Evolutionary conservation across 164 flowering plant genomes (phyloP).

Genomic region (Nelumbo lutea): DNA sequence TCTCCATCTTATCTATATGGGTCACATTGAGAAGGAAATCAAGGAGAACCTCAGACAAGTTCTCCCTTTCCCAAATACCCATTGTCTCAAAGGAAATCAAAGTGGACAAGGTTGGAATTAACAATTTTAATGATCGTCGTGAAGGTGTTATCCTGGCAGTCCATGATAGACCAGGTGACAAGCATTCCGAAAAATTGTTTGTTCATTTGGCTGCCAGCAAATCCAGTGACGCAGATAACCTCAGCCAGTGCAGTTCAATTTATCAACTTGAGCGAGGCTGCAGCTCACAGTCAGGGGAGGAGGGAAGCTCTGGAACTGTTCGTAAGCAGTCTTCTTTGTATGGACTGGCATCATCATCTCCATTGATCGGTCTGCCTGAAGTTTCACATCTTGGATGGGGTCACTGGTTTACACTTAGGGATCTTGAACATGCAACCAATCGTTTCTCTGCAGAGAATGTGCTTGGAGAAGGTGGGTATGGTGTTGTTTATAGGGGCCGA

Average conservation of each 20-base stretch:
- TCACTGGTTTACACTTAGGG: slow-evolving; percentile 92
- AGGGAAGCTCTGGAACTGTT: slow-evolving; percentile 55
- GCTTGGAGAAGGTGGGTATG: slow-evolving; percentile 95
- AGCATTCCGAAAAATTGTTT: slow-evolving; percentile 53
- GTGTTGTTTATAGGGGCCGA: slow-evolving; percentile 70
- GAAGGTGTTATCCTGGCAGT: slow-evolving; percentile 36
- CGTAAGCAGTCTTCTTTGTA: slow-evolving; percentile 41
- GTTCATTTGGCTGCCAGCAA: slow-evolving; percentile 62
- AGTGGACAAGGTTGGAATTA: slow-evolving; percentile 60
- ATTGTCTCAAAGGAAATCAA: slow-evolving; percentile 67
- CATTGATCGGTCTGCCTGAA: slow-evolving; percentile 83
- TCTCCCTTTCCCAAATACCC: slow-evolving; percentile 56
- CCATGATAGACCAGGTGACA: slow-evolving; percentile 42
- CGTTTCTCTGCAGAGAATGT: slow-evolving; percentile 63
- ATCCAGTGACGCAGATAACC: slow-evolving; percentile 66
- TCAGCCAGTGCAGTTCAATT: slow-evolving; percentile 69
- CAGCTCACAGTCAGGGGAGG: slow-evolving; percentile 84
- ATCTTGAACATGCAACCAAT: slow-evolving; percentile 65
- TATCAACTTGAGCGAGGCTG: slow-evolving; percentile 56
- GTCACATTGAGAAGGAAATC: slow-evolving; percentile 49
- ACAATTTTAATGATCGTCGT: slow-evolving; percentile 33
- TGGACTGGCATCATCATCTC: slow-evolving; percentile 59
- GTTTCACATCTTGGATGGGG: slow-evolving; percentile 95
- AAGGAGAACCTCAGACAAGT: slow-evolving; percentile 40
- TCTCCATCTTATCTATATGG: slow-evolving; percentile 61